Conservation (phyloP, 1,139 yeast species). For the Blastobotrys capitulatus region DNA sequence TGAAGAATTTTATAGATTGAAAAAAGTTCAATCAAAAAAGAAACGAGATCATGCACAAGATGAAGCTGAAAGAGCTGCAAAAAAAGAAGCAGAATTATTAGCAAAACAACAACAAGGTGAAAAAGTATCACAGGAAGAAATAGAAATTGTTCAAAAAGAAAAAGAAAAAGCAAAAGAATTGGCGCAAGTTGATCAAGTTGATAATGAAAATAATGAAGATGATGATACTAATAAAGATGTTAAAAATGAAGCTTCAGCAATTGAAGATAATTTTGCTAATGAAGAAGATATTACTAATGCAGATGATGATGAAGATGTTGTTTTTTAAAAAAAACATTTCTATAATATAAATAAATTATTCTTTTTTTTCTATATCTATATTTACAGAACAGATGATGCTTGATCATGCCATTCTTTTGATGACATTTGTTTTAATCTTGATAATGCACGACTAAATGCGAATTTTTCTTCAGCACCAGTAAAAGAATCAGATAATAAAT, state of each 20-base stretch:
- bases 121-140: slow-evolving; percentile 6
- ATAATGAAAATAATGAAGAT: not conserved
- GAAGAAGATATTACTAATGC: not conserved
- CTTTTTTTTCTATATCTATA: not conserved
- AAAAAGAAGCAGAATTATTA: slow-evolving; percentile 29
- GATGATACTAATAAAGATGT: slow-evolving; percentile 15
- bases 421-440: slow-evolving; percentile 89
- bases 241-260: slow-evolving; percentile 7
- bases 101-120: slow-evolving; percentile 13
- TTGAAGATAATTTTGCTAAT: not conserved
- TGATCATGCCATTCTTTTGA: slow-evolving; percentile 68
- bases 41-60: slow-evolving; percentile 66
- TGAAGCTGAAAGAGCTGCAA: slow-evolving; percentile 51
- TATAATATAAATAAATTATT: not conserved
- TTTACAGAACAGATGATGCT: slow-evolving; percentile 3
- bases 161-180: slow-evolving; percentile 14
- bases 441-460: slow-evolving; percentile 92
- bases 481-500: slow-evolving; percentile 67
- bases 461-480: slow-evolving; percentile 89
- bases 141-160: slow-evolving; percentile 8
- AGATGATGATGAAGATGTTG: slow-evolving; percentile 26
- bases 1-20: slow-evolving; percentile 94
- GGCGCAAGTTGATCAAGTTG: slow-evolving; percentile 15
- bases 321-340: slow-evolving; percentile 11
- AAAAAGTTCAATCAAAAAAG: slow-evolving; percentile 95